Conservation (phyloP, 177 flowering plant species). For the Vitis hybrid region DNA sequence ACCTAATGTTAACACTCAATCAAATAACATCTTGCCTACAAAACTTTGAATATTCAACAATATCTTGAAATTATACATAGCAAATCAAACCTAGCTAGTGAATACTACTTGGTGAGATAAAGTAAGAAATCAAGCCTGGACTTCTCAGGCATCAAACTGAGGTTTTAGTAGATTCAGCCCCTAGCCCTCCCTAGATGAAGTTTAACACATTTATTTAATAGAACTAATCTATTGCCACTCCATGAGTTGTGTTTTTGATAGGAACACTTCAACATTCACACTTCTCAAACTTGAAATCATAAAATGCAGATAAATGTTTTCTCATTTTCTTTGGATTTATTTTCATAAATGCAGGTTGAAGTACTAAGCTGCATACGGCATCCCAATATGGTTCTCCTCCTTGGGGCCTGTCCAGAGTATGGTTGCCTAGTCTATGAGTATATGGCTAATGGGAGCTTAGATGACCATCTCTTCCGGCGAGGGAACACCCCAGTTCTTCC, state of each 20-base stretch:
- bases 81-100: not conserved
- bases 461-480: constrained; percentile 46
- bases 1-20: not conserved
- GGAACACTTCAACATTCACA: not conserved
- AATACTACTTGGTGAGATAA: too few species aligned
- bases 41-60: too few species aligned
- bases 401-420: constrained; percentile 61
- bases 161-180: too few species aligned
- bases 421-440: constrained; percentile 60
- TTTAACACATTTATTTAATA: too few species aligned
- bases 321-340: too few species aligned
- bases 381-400: constrained; percentile 66
- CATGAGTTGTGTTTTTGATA: not conserved
- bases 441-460: constrained; percentile 60
- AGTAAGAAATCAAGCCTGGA: too few species aligned
- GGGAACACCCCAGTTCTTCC: constrained; percentile 38
- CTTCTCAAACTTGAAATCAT: too few species aligned
- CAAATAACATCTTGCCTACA: too few species aligned
- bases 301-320: too few species aligned
- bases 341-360: constrained; percentile 31
- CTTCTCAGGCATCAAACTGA: too few species aligned
- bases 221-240: not conserved
- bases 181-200: too few species aligned
- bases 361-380: constrained; percentile 52
- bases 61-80: too few species aligned